Conservation (phyloP, 1,284 basidiomycete species). For the Tausonia pullulans region DNA sequence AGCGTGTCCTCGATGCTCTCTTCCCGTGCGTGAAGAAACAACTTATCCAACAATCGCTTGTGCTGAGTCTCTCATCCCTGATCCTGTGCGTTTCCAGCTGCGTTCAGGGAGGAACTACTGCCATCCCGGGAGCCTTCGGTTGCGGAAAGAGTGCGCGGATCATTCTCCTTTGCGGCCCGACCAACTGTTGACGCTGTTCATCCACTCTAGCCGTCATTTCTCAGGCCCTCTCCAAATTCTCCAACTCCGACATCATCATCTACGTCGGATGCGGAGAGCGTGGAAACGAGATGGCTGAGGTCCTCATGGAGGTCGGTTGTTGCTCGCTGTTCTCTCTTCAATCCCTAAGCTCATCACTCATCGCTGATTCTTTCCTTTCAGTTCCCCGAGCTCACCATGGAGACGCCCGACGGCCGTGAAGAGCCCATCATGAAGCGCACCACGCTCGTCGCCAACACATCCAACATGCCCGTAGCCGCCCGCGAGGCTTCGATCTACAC, state of each 20-base stretch:
- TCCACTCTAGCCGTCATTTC: conserved; percentile 25
- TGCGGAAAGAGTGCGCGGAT: conserved; percentile 38
- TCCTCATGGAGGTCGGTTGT: conserved; percentile 67
- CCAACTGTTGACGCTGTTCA: not conserved
- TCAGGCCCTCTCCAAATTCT: conserved; percentile 93
- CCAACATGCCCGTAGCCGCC: conserved; percentile 99
- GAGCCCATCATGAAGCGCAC: conserved; percentile 99
- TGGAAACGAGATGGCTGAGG: conserved; percentile 86
- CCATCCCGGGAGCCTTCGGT: conserved; percentile 98
- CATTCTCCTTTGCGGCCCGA: not conserved
- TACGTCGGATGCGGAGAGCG: conserved; percentile 56
- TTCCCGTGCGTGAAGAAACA: conserved; percentile 73
- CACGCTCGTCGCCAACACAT: conserved; percentile 96
- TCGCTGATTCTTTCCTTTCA: conserved; percentile 31
- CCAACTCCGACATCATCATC: conserved; percentile 98
- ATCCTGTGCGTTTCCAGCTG: conserved; percentile 43
- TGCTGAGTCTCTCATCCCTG: too few species aligned
- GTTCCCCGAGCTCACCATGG: conserved; percentile 93
- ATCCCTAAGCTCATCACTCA: not conserved
- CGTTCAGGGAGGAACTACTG: conserved; percentile 97
- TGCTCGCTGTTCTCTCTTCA: not conserved
- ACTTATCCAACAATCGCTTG: too few species aligned
- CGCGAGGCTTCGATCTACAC: conserved; percentile 99
- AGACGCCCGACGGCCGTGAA: conserved; percentile 72
- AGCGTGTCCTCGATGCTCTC: conserved; percentile 91